Percentiles rank a stretch among this genome's conserved stretches.
Evolutionary conservation across 345 rosid species (phyloP).

Genomic region (Carallia pectinifolia): DNA sequence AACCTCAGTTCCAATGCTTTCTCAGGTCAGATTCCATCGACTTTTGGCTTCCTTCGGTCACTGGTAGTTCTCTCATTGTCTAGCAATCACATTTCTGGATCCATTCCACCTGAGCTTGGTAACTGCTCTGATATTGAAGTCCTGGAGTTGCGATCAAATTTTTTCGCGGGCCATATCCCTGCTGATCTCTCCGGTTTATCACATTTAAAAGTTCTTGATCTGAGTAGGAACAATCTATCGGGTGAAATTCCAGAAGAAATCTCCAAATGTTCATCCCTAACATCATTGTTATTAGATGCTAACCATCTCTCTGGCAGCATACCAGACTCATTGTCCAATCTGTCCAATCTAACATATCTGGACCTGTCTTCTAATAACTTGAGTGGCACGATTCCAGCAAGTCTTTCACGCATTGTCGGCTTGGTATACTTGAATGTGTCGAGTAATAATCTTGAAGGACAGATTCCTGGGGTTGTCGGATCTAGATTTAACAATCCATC

Average conservation of each 20-base stretch:
- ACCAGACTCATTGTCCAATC: conserved; percentile 54
- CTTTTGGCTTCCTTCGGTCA: conserved; percentile 71
- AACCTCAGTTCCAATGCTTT: conserved; percentile 72
- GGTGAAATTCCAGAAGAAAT: conserved; percentile 64
- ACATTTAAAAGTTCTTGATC: conserved; percentile 54
- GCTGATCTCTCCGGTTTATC: conserved; percentile 60
- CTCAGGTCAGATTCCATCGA: conserved; percentile 61
- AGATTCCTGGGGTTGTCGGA: conserved; percentile 60
- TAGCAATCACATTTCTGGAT: conserved; percentile 59
- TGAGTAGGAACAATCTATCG: conserved; percentile 66
- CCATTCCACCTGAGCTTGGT: conserved; percentile 69
- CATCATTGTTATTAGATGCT: conserved; percentile 48
- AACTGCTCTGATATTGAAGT: conserved; percentile 82
- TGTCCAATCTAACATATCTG: conserved; percentile 53
- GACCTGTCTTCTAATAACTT: conserved; percentile 83
- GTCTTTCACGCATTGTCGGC: conserved; percentile 42
- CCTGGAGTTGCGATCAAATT: conserved; percentile 67
- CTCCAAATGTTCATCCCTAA: conserved; percentile 46
- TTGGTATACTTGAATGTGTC: conserved; percentile 75
- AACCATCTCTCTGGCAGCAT: conserved; percentile 74
- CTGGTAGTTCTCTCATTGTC: conserved; percentile 70
- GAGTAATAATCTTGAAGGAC: conserved; percentile 62
- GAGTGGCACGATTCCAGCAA: conserved; percentile 66
- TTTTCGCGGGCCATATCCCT: conserved; percentile 63
- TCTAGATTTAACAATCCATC: conserved; percentile 60